Base-by-base conservation (phyloP, 176 grass and related monocot species). In the Avena insularis region DNA sequence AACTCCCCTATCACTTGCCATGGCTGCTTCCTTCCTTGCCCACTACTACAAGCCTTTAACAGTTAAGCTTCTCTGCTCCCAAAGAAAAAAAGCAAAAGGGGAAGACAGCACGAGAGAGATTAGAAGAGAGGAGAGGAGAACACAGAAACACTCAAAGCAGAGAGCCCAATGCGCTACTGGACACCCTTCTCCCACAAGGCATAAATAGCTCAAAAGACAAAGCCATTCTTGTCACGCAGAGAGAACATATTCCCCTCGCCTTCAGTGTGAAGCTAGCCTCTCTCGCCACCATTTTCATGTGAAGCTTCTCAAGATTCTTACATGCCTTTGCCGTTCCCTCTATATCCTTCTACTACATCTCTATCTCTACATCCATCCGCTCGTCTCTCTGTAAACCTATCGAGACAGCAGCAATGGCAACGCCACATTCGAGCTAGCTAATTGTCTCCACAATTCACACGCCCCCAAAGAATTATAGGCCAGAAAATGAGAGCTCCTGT, bases 221-320 rank as follows among this genome's bases (percentile, higher is more conserved):
- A 85, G 79, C 80, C 35, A 21, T 71, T 81, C 66, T 73, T 31
- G 82, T 40, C 71, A 45, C 40, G 5, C 79, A 55, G 21, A 85
- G 57, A 89, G 88, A 93, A 91, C 78, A 90, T 93, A 92, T 91
- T 88, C 89, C 77, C 80, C 80, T 86, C 62, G 50, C 14, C 93
- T 95, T 95, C 71, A 68, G 81, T 61, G 80, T 96, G 90, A 99
- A 96, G 92, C 71, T 84, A 86, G 66, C 47, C 36, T 20, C 73
- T 62, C 72, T 31, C 67, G 43, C 79, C 75, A 58, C 84, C 85
- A 95, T 79, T 87, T 87, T 83, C 89, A 60, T 83, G 77, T 95
- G 96, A 94, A 94, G 86, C 87, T 95, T 98, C 92, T 71, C 90
- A 90, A 95, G 86, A 95, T 96, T 93, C 92, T 90, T 70, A 8